Conservation (phyloP, 2,329 filamentous ascomycete genomes). For the Fusarium redolens region DNA sequence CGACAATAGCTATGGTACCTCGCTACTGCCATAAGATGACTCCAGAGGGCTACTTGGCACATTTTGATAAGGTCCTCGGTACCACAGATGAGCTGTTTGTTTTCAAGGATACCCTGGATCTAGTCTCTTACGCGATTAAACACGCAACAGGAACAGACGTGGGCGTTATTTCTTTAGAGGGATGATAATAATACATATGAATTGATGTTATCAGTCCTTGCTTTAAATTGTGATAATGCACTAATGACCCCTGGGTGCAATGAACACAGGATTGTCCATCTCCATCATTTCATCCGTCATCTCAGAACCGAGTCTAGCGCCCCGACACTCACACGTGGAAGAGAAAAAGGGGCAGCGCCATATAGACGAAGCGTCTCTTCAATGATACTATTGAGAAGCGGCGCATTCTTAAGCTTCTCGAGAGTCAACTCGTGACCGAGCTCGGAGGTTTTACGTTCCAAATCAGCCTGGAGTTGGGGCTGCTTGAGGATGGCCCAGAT, state of each 20-base stretch:
- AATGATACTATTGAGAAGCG: conserved; percentile 20
- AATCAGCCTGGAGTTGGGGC: neutral
- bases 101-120: too few species aligned
- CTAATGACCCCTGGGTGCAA: neutral
- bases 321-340: conserved; percentile 14
- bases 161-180: too few species aligned
- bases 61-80: too few species aligned
- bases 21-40: too few species aligned
- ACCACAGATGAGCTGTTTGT: too few species aligned
- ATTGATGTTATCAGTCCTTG: too few species aligned
- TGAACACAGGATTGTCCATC: conserved; percentile 1
- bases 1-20: too few species aligned
- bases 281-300: conserved; percentile 28
- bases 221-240: neutral
- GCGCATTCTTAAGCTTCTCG: conserved; percentile 3
- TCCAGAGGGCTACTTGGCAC: too few species aligned
- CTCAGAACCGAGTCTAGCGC: neutral
- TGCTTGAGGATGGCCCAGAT: conserved; percentile 23
- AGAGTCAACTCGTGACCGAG: neutral
- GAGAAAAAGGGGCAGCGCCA: conserved; percentile 18
- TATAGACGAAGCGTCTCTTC: conserved; percentile 27
- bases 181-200: too few species aligned
- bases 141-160: too few species aligned
- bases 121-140: too few species aligned
- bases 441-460: conserved; percentile 2